Conservation (phyloP, 768 basidiomycete species). For the Dacryopinax primogenitus region DNA sequence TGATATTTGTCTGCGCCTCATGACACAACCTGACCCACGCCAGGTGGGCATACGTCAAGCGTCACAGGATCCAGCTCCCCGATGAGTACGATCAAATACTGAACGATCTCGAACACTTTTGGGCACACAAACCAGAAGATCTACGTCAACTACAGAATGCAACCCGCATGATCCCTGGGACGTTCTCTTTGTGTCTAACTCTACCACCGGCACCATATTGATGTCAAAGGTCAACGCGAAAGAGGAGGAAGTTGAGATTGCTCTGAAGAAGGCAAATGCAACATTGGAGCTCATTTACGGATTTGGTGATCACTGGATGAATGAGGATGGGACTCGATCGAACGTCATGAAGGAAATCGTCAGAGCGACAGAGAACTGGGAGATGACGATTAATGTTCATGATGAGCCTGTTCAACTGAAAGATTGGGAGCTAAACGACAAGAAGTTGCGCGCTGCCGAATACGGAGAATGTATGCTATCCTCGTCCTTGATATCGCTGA, state of each 20-base stretch:
- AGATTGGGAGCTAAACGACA: background rate
- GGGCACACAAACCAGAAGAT: background rate
- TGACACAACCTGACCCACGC: background rate
- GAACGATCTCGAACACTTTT: slow-evolving; percentile 34
- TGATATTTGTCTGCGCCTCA: slow-evolving; percentile 1
- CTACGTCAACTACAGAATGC: background rate
- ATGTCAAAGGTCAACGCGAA: background rate
- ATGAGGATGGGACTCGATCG: background rate
- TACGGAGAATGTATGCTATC: background rate
- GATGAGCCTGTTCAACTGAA: background rate
- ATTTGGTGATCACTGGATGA: background rate
- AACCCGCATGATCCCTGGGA: background rate
- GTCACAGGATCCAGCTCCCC: slow-evolving; percentile 37
- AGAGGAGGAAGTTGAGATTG: background rate
- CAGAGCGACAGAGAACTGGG: background rate
- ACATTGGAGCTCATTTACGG: background rate
- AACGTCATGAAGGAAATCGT: background rate
- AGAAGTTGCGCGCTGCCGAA: background rate
- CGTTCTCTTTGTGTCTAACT: background rate
- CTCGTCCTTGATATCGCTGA: background rate
- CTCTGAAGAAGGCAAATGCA: background rate
- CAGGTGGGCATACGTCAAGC: slow-evolving; percentile 37
- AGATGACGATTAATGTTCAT: background rate
- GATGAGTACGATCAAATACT: slow-evolving; percentile 46
- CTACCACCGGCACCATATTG: background rate